phyloP scores from a whole-genome alignment of 2,329 filamentous ascomycete species.

The Epichloe hybrida region DNA sequence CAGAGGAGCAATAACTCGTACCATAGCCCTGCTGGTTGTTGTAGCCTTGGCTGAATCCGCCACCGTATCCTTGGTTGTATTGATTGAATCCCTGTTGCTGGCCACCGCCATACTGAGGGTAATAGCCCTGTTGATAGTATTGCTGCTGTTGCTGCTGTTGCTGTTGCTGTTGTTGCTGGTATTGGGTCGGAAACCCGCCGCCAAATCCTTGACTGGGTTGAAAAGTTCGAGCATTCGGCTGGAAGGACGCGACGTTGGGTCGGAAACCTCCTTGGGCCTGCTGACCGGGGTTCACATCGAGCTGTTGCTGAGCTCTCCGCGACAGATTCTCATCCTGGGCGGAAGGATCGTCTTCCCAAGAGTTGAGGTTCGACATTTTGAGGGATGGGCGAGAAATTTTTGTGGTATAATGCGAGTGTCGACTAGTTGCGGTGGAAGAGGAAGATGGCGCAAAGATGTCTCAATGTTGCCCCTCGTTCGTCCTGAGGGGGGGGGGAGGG shows the following conservation, averaged over 20 bases:
- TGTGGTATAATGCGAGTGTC: not conserved
- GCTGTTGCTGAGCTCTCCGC: slow-evolving; percentile 60
- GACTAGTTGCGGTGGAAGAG: not conserved
- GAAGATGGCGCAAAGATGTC: slow-evolving; percentile 1
- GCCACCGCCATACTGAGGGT: slow-evolving; percentile 40
- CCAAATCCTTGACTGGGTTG: slow-evolving; percentile 58
- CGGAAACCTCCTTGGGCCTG: slow-evolving; percentile 33
- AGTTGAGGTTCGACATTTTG: slow-evolving; percentile 77
- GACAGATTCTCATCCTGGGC: slow-evolving; percentile 68
- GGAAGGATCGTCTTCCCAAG: slow-evolving; percentile 82
- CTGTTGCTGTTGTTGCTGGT: no score
- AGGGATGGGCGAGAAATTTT: not conserved
- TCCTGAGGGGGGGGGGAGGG: not conserved
- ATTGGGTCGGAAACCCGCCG: slow-evolving; percentile 41
- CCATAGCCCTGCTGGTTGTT: slow-evolving; percentile 28
- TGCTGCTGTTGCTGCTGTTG: slow-evolving; percentile 32
- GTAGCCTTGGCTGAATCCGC: slow-evolving; percentile 36
- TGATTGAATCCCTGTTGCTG: slow-evolving; percentile 32
- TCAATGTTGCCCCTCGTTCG: slow-evolving; percentile 1
- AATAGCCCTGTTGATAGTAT: slow-evolving; percentile 41
- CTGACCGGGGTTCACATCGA: slow-evolving; percentile 50
- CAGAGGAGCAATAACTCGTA: slow-evolving; percentile 10
- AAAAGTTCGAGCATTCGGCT: slow-evolving; percentile 57
- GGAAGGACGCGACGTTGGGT: slow-evolving; percentile 50
- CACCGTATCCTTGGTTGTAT: slow-evolving; percentile 41